phyloP scores from a whole-genome alignment of 1,284 basidiomycete species.

The Takashimella koratensis region DNA sequence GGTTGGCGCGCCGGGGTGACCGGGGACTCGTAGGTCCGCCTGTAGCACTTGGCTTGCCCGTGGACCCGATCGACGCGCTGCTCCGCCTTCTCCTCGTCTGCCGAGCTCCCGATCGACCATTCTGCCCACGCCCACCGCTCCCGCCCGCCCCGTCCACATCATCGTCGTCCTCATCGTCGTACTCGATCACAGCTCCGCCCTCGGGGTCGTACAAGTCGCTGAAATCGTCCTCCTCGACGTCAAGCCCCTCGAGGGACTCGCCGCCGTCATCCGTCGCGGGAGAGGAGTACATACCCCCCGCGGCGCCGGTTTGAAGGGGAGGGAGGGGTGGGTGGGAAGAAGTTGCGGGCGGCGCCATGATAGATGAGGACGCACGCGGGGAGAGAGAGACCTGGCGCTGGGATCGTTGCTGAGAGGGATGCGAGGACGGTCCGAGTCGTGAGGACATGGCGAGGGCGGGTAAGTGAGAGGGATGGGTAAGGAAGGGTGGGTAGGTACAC shows the following conservation, averaged over 20 bases:
- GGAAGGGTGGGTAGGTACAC: too few species aligned
- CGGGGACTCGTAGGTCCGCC: background rate
- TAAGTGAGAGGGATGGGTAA: background rate
- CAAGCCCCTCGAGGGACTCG: background rate
- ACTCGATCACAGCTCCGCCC: background rate
- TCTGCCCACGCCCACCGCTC: too few species aligned
- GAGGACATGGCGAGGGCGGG: background rate
- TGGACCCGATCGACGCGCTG: background rate
- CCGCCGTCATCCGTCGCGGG: background rate
- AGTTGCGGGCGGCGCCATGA: background rate
- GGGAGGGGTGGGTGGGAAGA: background rate
- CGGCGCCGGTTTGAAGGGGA: too few species aligned
- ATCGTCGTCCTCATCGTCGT: background rate
- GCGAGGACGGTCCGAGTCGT: background rate
- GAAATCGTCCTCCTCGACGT: background rate
- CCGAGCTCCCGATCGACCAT: too few species aligned
- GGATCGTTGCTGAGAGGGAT: background rate
- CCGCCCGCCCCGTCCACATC: background rate
- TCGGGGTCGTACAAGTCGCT: background rate
- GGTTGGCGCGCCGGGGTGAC: background rate
- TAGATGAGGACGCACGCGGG: background rate
- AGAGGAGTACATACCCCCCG: background rate
- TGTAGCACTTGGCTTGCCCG: background rate
- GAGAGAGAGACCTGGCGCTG: background rate
- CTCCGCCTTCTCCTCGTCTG: background rate